Evolutionary conservation across 2,329 filamentous ascomycete species (phyloP).

Genomic region (Diaporthe vexans): DNA sequence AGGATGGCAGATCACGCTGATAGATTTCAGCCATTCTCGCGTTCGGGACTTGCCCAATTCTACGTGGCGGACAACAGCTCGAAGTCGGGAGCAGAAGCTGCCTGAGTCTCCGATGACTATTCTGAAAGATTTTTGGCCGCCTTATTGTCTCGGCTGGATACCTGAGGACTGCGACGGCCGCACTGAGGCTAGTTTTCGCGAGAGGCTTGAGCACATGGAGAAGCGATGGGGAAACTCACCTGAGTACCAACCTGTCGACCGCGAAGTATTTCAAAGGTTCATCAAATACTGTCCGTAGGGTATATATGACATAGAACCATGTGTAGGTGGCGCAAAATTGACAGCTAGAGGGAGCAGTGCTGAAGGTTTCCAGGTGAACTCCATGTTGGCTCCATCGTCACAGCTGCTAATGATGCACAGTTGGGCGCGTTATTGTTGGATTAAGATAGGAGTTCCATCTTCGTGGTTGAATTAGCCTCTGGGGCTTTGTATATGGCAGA

Average conservation of each 20-base stretch:
- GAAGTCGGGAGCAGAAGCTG: neutral
- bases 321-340: no score
- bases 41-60: neutral
- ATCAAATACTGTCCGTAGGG: no score
- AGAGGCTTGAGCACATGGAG: neutral
- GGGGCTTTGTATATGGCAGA: no score
- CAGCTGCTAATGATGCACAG: no score
- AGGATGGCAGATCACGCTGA: neutral
- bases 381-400: no score
- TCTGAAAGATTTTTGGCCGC: neutral
- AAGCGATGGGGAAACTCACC: neutral
- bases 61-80: conserved; percentile 1
- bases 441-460: no score
- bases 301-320: no score
- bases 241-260: neutral
- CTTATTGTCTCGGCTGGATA: neutral
- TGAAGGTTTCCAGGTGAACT: no score
- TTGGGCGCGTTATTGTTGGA: no score
- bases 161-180: conserved; percentile 6
- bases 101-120: conserved; percentile 6
- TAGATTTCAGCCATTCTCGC: conserved; percentile 17
- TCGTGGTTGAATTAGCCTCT: no score
- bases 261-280: neutral
- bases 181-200: neutral
- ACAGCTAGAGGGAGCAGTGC: no score